Evolutionary conservation across 1,139 yeast genomes (phyloP), one percentile per base, ranked within the genome.

Genomic region (Nakaseomyces uthaithaninus): DNA sequence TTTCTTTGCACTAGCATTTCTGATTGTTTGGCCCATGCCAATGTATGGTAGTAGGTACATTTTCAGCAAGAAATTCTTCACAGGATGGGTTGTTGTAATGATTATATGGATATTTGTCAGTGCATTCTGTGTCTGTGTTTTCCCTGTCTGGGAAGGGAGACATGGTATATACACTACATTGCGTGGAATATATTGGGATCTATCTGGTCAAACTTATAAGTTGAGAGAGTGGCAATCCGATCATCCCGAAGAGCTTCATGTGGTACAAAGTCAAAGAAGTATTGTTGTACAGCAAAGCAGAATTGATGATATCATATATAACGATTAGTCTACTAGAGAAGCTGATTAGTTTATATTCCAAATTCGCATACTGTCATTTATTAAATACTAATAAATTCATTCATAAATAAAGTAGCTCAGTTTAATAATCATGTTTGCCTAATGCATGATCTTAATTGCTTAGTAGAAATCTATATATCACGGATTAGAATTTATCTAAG

Each of bases 21-120:
- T 83, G 31, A 71, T 84, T 31, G 59, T 83, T 33, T 83, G 89
- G 86, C 94, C 94, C 53, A 80, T 84, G 83, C 93, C 94, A 44
- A 78, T 84, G 87, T 84, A 80, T 56, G 94, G 94, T 30, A 58
- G 79, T 1, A 68, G 72, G 1, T 84, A 84, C 57, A 67, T 84
- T 38, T 84, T 84, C 62, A 75, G 84, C 40, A 77, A 72, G 60
- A 62, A 59, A 42, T 83, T 83, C 63, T 84, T 84, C 61, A 80
- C 87, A 7, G 94, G 93, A 41, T 84, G 94, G 94, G 71, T 84
- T 42, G 74, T 70, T 39, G 89, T 84, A 31, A 75, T 80, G 49
- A 75, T 81, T 42, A 75, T 80, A 46, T 80, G 91, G 91, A 66
- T 80, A 37, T 76, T 77, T 63, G 67, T 71, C 52, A 69, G 77